Conservation (phyloP, 257 asterid genomes). For the Ligustrum vulgare region DNA sequence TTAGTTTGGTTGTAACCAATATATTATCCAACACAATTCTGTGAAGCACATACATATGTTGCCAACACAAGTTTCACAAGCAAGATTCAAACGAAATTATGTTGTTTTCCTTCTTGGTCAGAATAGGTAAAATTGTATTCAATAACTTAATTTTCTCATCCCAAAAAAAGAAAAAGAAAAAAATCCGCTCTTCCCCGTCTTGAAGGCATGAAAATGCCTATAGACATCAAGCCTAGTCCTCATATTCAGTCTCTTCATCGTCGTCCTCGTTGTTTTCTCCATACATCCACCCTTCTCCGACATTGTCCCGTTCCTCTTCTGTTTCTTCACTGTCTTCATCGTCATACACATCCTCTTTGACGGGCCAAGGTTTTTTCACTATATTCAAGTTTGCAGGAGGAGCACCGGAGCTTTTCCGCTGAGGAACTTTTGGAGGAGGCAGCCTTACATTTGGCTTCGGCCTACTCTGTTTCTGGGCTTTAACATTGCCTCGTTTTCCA, state of each 20-base stretch:
- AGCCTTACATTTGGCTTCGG: conserved; percentile 70
- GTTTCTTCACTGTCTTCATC: conserved; percentile 63
- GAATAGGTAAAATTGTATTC: neutral
- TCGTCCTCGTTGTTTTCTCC: conserved; percentile 39
- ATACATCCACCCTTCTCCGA: conserved; percentile 45
- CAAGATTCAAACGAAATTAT: neutral
- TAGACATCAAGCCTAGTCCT: conserved; percentile 30
- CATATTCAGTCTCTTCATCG: conserved; percentile 60
- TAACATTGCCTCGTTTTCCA: conserved; percentile 54
- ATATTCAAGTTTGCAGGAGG: conserved; percentile 50
- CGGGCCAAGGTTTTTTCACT: conserved; percentile 59
- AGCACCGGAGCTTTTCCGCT: conserved; percentile 53
- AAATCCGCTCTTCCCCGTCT: neutral
- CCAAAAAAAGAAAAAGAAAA: neutral
- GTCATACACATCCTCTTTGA: conserved; percentile 41
- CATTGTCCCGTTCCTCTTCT: conserved; percentile 52
- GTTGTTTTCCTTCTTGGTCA: neutral
- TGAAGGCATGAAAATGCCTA: neutral
- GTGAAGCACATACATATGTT: neutral
- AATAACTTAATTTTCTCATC: neutral
- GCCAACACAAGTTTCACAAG: neutral
- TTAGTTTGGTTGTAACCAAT: neutral
- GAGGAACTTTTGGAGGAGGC: conserved; percentile 75
- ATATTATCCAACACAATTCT: neutral
- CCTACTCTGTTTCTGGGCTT: conserved; percentile 63